phyloP scores from a whole-genome alignment of 208 protist species.

The Leishmania tropica region DNA sequence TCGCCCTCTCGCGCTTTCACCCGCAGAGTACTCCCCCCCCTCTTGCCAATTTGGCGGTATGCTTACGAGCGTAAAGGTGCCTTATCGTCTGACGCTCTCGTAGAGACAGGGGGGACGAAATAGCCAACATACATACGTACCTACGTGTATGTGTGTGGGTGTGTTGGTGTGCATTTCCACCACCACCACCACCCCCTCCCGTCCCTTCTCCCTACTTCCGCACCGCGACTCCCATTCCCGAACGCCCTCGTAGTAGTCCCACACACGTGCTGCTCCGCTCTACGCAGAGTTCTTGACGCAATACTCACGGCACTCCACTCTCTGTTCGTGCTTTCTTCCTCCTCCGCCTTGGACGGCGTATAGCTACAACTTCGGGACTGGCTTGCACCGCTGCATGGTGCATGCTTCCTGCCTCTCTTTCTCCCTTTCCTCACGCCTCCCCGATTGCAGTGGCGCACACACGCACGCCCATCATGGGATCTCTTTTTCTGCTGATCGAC shows the following conservation, averaged over 20 bases:
- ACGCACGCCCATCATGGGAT: neutral
- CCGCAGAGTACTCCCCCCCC: neutral
- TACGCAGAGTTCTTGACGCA: neutral
- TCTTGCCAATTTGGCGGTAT: neutral
- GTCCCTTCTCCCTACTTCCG: neutral
- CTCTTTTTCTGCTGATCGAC: conserved; percentile 71
- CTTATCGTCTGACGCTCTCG: neutral
- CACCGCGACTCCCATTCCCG: neutral
- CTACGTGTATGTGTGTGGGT: neutral
- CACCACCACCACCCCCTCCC: no score
- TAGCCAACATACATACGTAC: neutral
- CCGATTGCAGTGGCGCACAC: neutral
- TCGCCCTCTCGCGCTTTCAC: neutral
- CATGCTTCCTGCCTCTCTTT: neutral
- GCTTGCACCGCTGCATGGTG: neutral
- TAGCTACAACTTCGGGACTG: neutral
- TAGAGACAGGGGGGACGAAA: neutral
- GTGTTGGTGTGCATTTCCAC: neutral
- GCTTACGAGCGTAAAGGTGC: neutral
- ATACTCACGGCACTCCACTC: neutral
- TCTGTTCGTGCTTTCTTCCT: neutral
- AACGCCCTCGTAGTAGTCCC: neutral
- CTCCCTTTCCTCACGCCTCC: neutral
- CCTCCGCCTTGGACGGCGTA: neutral
- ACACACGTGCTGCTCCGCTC: neutral